Conservation (phyloP, 306 rosid species). For the Trichosanthes cucumerina region DNA sequence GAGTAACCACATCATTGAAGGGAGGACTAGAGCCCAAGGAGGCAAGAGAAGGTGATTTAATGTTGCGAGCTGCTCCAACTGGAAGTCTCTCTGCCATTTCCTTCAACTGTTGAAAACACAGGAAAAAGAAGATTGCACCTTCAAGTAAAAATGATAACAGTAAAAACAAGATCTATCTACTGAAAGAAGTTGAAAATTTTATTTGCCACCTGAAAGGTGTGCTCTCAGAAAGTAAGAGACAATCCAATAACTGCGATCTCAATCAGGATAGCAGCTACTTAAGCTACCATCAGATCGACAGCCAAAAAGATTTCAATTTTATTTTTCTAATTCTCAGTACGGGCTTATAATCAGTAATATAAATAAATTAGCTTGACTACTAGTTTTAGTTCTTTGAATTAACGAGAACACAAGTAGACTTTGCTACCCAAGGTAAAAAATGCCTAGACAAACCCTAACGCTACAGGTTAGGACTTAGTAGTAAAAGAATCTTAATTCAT, state of each 20-base stretch:
- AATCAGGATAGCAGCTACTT: not conserved
- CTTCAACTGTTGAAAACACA: conserved; percentile 51
- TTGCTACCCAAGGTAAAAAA: not conserved
- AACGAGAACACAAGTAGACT: not conserved
- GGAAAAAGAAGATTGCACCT: not conserved
- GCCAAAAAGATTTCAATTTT: not conserved
- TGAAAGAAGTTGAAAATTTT: not conserved
- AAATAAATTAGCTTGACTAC: not conserved
- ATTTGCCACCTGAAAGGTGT: not conserved
- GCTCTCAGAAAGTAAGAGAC: not conserved
- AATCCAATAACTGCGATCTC: not conserved
- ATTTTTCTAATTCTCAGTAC: not conserved
- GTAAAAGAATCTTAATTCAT: not conserved
- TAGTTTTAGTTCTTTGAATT: not conserved
- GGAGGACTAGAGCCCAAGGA: conserved; percentile 65
- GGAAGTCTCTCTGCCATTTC: conserved; percentile 99
- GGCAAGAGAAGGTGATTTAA: conserved; percentile 56
- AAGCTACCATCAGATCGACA: not conserved
- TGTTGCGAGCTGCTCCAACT: conserved; percentile 70
- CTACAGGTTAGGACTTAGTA: not conserved
- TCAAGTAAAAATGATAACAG: not conserved
- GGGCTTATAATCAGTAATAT: not conserved
- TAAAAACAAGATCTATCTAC: no score
- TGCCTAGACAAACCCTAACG: not conserved
- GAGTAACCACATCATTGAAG: conserved; percentile 42